Percentiles rank a stretch among this genome's conserved stretches.
phyloP scores from a whole-genome alignment of 306 rosid species.

The Casuarina glauca region DNA sequence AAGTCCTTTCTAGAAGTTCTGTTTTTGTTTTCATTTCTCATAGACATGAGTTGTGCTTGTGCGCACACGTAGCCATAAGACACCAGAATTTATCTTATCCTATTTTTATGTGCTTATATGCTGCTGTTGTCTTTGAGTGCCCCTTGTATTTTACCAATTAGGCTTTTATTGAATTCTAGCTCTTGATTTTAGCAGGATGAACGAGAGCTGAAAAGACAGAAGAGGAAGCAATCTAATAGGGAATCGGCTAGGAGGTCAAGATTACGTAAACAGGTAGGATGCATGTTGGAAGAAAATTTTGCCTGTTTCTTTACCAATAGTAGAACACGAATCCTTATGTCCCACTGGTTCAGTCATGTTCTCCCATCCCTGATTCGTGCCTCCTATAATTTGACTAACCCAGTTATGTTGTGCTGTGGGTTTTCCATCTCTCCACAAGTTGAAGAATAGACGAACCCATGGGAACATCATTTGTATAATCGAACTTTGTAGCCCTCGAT shows the following conservation, averaged over 20 bases:
- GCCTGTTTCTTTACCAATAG: background rate
- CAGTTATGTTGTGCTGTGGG: background rate
- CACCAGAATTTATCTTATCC: background rate
- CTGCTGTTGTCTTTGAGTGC: background rate
- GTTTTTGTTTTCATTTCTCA: background rate
- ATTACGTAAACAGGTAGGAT: conserved; percentile 86
- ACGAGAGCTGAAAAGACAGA: conserved; percentile 93
- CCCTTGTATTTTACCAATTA: background rate
- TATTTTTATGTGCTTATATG: background rate
- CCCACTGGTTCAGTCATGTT: background rate
- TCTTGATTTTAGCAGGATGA: conserved; percentile 67
- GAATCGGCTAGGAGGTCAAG: conserved; percentile 99
- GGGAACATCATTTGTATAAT: conserved; percentile 1
- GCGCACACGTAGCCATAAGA: too few relatives aligned
- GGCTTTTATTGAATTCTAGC: conserved; percentile 1
- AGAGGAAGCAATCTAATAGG: conserved; percentile 95
- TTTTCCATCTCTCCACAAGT: background rate
- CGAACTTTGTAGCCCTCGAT: background rate
- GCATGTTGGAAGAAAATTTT: conserved; percentile 1
- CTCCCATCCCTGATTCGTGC: background rate
- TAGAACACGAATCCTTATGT: background rate
- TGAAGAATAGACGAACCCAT: background rate
- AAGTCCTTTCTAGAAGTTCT: background rate
- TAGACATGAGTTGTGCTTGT: background rate
- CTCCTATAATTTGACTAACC: background rate